These are phyloP conservation scores for Aspergillus aculeatus DNA, from an alignment of 2,329 filamentous ascomycete species.

Conservation along the genomic window DNA sequence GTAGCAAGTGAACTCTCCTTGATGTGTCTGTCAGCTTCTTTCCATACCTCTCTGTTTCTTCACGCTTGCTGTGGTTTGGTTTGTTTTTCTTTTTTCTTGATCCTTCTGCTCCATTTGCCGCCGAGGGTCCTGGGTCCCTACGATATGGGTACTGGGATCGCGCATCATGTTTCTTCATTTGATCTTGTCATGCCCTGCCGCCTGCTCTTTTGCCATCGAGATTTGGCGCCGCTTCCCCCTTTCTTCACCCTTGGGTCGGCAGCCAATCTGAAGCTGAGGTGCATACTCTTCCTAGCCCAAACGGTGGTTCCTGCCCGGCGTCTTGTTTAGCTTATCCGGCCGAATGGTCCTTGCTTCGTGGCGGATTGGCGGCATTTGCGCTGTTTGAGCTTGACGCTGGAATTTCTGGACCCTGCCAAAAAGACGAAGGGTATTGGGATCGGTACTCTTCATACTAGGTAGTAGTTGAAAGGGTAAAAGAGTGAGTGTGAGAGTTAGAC, in stretches of 20 bases:
- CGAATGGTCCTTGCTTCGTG: conserved; percentile 26
- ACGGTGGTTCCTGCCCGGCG: conserved; percentile 19
- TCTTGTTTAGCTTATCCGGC: conserved; percentile 20
- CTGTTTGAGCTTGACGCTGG: conserved; percentile 19
- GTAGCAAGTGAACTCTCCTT: neutral
- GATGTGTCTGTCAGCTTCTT: neutral
- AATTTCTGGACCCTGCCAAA: conserved; percentile 14
- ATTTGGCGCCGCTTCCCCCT: neutral
- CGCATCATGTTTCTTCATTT: neutral
- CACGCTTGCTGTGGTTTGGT: neutral
- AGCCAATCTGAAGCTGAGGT: conserved; percentile 12
- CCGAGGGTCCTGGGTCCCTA: neutral
- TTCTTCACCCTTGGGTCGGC: neutral
- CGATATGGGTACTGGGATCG: neutral
- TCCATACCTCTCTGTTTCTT: no score
- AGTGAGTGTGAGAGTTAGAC: neutral
- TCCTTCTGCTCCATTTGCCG: neutral
- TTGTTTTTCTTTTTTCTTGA: neutral
- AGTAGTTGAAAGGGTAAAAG: no score
- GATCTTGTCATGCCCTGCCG: neutral
- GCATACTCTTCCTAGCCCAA: conserved; percentile 15
- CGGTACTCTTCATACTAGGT: no score
- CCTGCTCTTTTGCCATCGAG: neutral
- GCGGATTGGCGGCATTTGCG: conserved; percentile 18
- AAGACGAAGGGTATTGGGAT: neutral